Evolutionary conservation across 2,329 filamentous ascomycete species (phyloP).

Genomic region (Calcarisporium arbuscula): DNA sequence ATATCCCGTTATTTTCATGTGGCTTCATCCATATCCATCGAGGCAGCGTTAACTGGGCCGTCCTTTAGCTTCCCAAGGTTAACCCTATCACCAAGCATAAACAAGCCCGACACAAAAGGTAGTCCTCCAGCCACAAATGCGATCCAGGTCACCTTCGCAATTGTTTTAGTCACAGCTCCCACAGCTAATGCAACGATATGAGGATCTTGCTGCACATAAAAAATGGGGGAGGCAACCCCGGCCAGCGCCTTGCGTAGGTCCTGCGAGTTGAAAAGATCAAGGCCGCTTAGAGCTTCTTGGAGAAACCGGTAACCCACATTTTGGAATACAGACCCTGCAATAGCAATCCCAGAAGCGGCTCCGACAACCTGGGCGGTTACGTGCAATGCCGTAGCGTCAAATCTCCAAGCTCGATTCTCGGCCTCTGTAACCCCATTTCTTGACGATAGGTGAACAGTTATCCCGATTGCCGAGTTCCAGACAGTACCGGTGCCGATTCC

Average conservation of each 20-base stretch:
- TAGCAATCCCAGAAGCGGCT: slow-evolving; percentile 18
- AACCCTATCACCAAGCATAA: too few species aligned
- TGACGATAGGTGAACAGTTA: slow-evolving; percentile 1
- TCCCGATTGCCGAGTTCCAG: slow-evolving; percentile 20
- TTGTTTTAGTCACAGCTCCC: too few species aligned
- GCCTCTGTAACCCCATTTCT: too few species aligned
- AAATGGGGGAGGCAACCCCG: slow-evolving; percentile 19
- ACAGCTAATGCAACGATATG: too few species aligned
- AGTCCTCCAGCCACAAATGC: too few species aligned
- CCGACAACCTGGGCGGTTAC: slow-evolving; percentile 26
- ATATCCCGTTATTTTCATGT: too few species aligned
- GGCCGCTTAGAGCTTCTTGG: slow-evolving; percentile 10
- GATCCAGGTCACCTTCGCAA: too few species aligned
- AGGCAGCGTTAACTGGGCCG: too few species aligned
- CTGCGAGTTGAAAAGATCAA: slow-evolving; percentile 11
- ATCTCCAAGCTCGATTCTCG: slow-evolving; percentile 14
- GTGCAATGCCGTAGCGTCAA: slow-evolving; percentile 25
- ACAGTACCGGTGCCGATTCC: slow-evolving; percentile 25
- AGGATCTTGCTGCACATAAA: slow-evolving; percentile 12
- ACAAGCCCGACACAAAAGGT: too few species aligned
- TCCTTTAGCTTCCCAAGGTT: too few species aligned
- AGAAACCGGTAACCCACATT: slow-evolving; percentile 22
- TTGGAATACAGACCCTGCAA: slow-evolving; percentile 24
- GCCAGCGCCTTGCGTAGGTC: slow-evolving; percentile 22
- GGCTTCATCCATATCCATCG: too few species aligned